Evolutionary conservation across 192 early-diverging fungal species (phyloP).

Genomic region (Dissophora ornata): DNA sequence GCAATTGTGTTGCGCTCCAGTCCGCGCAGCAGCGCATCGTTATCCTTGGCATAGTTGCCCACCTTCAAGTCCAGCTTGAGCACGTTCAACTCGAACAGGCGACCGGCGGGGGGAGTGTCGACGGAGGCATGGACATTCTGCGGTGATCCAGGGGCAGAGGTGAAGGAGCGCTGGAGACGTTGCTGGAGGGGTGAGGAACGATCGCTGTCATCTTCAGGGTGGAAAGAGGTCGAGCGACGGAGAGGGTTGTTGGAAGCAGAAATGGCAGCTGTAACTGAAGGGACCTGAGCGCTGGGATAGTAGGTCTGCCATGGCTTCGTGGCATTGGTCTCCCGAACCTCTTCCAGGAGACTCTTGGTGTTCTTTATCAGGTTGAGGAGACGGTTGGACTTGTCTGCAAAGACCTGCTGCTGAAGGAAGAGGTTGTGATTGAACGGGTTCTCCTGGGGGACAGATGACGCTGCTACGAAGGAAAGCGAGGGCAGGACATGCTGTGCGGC

Average conservation of each 20-base stretch:
- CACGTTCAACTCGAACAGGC: slow-evolving; percentile 63
- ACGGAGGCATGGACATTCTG: slow-evolving; percentile 12
- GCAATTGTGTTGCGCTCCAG: slow-evolving; percentile 78
- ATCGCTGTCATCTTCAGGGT: slow-evolving; percentile 36
- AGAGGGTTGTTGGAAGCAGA: slow-evolving; percentile 28
- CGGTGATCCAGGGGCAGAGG: slow-evolving; percentile 43
- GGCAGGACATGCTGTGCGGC: slow-evolving; percentile 40
- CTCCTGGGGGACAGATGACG: slow-evolving; percentile 31
- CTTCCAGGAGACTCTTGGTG: slow-evolving; percentile 73
- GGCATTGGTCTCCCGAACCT: slow-evolving; percentile 77
- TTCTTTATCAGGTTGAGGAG: slow-evolving; percentile 74
- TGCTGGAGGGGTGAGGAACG: slow-evolving; percentile 20
- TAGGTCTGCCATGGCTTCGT: slow-evolving; percentile 69
- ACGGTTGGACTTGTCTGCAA: slow-evolving; percentile 77
- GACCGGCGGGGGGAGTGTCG: slow-evolving; percentile 46
- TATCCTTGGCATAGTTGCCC: slow-evolving; percentile 69
- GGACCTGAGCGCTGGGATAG: slow-evolving; percentile 60
- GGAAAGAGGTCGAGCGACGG: slow-evolving; percentile 42
- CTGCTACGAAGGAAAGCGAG: slow-evolving; percentile 43
- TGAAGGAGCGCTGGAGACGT: slow-evolving; percentile 51
- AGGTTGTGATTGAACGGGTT: slow-evolving; percentile 48
- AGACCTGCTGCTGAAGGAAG: slow-evolving; percentile 70
- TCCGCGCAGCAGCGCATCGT: slow-evolving; percentile 65
- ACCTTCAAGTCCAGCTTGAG: slow-evolving; percentile 78
- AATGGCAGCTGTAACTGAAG: slow-evolving; percentile 24